phyloP scores from a whole-genome alignment of 164 flowering plant species.

The Stephania yunnanensis region DNA sequence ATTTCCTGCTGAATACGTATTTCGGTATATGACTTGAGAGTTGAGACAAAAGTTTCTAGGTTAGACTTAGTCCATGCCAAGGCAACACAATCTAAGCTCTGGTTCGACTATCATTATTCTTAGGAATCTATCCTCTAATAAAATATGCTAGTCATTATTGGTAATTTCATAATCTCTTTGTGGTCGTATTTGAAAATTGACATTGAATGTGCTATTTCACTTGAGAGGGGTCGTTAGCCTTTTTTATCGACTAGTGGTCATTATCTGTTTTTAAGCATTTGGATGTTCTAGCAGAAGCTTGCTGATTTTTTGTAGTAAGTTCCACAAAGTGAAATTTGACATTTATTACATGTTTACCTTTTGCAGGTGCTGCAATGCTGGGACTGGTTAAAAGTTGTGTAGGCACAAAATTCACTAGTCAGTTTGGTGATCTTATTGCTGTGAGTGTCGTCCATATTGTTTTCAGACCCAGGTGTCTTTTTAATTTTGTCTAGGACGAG shows the following conservation, averaged over 20 bases:
- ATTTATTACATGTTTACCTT: not conserved
- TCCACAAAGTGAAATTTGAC: not conserved
- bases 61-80: too few species aligned
- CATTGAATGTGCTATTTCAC: too few species aligned
- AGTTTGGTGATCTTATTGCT: conserved; percentile 87
- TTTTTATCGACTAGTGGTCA: not conserved
- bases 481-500: not conserved
- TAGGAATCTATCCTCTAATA: not conserved
- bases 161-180: not conserved
- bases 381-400: conserved; percentile 83
- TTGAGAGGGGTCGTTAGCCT: not conserved
- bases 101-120: too few species aligned
- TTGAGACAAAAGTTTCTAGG: too few species aligned
- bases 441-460: conserved; percentile 32
- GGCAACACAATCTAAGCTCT: too few species aligned
- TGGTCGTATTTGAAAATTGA: too few species aligned
- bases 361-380: conserved; percentile 65
- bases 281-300: not conserved
- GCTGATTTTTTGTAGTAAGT: not conserved
- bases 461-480: not conserved
- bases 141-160: not conserved
- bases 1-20: too few species aligned
- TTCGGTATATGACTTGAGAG: too few species aligned
- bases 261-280: not conserved
- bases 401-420: conserved; percentile 92